Evolutionary conservation across 129 eudicot genomes (phyloP), one percentile per base, ranked within the genome.

Genomic region (Helichrysum umbraculigerum): DNA sequence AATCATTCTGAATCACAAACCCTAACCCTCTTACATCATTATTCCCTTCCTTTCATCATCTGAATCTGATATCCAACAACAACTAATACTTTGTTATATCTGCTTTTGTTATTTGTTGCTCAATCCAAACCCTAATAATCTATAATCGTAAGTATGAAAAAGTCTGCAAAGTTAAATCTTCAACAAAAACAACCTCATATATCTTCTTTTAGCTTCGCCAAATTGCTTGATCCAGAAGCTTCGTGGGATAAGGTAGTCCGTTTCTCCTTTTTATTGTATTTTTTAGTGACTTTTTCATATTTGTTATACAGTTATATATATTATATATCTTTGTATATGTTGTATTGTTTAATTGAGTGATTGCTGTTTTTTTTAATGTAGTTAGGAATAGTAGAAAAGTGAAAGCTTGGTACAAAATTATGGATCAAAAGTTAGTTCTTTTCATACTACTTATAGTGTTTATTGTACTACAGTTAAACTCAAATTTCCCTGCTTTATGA

Each of bases 221-320:
- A 90, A 75, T 79, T 90, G 81, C 71, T 90, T 70, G 98, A 92
- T 85, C 89, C 94, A 2, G 90, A 90, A 81, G 91, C 96, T 61
- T 86, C 96, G 14, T 92, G 96, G 96, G 98, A 92, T 76, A 92
- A 88, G 98, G 98, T 91, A 58, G 66, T 56, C 39, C 0, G 16
- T 44, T 44, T 39, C 19, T 30, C 21, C 1, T 22, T 17, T 58
- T 14, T 69, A 11, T 30, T 56, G 14, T 20, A 34, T 68, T 20
- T 20, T 35, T 58, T 9, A 32, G 54, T 0, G 6, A 7, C 32
- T n/a, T 3, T 3, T 44, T 25, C 59, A 69, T 44, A 39, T 22
- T 44, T 69, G 21, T 33, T 71, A 28, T 33, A 6, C 16, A 70
- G 9, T 3, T 51, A 5, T 52, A 17, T 17, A 52, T 39, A 7